Conservation (phyloP, 495 filamentous ascomycete genomes). For the Penicillium fimorum region DNA sequence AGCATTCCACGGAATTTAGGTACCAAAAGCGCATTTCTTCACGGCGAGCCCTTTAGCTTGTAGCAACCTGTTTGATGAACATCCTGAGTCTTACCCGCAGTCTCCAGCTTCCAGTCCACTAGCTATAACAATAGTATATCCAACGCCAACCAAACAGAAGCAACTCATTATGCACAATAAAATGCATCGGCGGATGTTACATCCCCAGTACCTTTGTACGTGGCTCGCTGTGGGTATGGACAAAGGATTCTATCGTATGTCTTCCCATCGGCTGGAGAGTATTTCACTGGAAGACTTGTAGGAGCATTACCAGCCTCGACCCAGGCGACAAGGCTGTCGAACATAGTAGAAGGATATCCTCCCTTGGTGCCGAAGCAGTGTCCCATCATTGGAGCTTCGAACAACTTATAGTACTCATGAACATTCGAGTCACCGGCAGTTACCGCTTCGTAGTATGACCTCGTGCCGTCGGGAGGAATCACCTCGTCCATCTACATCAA, state of each 20-base stretch:
- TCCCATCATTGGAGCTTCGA: background rate
- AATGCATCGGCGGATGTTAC: background rate
- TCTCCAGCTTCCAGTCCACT: no score
- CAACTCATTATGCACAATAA: background rate
- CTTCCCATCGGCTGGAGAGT: background rate
- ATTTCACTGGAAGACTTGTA: background rate
- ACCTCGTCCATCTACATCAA: conserved; percentile 2
- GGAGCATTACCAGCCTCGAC: background rate
- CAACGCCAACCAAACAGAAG: no score
- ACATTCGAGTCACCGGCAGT: background rate
- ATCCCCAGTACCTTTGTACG: background rate
- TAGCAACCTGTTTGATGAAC: no score
- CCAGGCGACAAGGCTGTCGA: background rate
- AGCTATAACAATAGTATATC: no score
- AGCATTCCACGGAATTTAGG: background rate
- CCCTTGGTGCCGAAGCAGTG: conserved; percentile 1
- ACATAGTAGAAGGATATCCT: background rate
- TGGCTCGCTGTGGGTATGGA: background rate
- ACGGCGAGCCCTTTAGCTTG: no score
- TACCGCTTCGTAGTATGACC: background rate
- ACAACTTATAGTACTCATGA: background rate
- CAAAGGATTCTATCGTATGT: background rate
- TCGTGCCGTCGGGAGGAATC: background rate
- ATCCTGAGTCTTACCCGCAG: no score
- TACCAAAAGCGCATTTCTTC: no score